Conservation (phyloP, 2,329 filamentous ascomycete species). For the Aphanocladium album region DNA sequence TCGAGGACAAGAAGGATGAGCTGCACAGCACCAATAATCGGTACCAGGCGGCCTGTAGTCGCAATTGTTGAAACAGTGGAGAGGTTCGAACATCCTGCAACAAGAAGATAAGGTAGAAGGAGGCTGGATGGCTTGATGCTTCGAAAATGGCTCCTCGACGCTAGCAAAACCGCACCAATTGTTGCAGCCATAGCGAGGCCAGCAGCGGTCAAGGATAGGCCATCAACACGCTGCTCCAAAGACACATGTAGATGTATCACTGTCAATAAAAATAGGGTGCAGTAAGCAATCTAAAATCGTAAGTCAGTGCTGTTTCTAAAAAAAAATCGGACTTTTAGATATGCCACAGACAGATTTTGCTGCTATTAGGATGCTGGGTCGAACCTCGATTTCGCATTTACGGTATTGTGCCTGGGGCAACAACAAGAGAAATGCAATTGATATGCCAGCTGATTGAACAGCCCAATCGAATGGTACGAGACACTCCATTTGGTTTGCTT, state of each 20-base stretch:
- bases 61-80: neutral
- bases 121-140: neutral
- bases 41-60: neutral
- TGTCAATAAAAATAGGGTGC: neutral
- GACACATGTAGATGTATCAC: neutral
- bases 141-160: neutral
- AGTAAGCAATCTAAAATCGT: neutral
- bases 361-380: neutral
- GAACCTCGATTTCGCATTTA: neutral
- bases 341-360: slow-evolving; percentile 1
- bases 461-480: neutral
- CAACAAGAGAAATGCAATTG: neutral
- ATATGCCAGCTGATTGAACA: neutral
- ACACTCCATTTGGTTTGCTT: neutral
- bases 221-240: neutral
- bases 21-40: neutral
- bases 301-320: neutral
- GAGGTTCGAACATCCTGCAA: neutral
- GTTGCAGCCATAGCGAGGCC: neutral
- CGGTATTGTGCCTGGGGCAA: neutral
- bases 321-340: too few relatives aligned
- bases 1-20: neutral
- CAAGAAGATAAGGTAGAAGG: neutral
- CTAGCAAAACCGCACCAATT: neutral
- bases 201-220: neutral